Conservation (phyloP, 164 flowering plant species). For the Magnolia sinica region DNA sequence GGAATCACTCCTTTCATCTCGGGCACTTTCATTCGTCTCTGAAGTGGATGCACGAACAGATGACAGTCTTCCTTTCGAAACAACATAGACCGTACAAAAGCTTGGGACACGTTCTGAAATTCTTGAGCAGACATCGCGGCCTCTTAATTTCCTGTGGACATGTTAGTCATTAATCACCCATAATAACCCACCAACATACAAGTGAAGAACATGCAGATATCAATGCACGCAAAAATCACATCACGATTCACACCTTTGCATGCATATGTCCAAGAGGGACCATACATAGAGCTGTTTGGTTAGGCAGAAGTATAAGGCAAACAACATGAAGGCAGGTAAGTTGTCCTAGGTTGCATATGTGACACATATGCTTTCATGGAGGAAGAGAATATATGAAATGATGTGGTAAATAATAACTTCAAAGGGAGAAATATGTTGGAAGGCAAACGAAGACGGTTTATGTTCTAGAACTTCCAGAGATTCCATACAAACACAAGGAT, state of each 20-base stretch:
- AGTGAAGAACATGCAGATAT: background rate
- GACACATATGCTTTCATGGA: too few relatives aligned
- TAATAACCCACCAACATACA: background rate
- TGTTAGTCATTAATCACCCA: background rate
- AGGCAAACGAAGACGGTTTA: too few relatives aligned
- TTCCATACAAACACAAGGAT: too few relatives aligned
- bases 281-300: background rate
- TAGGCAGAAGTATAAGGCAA: background rate
- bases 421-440: too few relatives aligned
- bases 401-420: background rate
- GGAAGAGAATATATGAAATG: background rate
- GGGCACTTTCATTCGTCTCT: slow-evolving; percentile 32
- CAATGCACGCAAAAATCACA: too few relatives aligned
- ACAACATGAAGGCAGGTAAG: background rate
- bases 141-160: slow-evolving; percentile 40
- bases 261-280: background rate
- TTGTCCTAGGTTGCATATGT: too few relatives aligned
- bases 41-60: slow-evolving; percentile 55
- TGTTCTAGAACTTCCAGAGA: too few relatives aligned
- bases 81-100: slow-evolving; percentile 66
- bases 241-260: background rate
- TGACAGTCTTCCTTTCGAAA: slow-evolving; percentile 68
- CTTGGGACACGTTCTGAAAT: slow-evolving; percentile 60
- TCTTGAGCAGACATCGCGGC: slow-evolving; percentile 39
- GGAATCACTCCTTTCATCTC: slow-evolving; percentile 34